Evolutionary conservation across 1,139 yeast species (phyloP), one percentile per base, ranked within the genome.

Genomic region (Taiozyma sp.): DNA sequence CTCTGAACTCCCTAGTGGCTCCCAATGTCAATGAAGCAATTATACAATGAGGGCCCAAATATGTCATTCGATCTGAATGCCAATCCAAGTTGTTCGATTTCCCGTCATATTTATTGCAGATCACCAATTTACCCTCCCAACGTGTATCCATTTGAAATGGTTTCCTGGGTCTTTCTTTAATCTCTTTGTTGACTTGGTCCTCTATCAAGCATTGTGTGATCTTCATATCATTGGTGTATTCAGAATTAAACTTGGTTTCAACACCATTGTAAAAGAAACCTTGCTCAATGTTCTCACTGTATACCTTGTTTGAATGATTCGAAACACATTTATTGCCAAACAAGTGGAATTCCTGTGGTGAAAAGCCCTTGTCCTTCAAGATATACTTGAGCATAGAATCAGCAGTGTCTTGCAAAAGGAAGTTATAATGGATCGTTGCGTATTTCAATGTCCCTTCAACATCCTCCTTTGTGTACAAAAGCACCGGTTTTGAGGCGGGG

Each of bases 1-100:
- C 61, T 43, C 89, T 65, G 59, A 87, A 87, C 54, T 81, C 84
- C 40, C 95, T 69, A 0, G 87, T 79, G 6, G 83, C 76, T 0
- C 95, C 95, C 12, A 87, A 63, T 4, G 88, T 81, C 2, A 85
- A 51, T 2, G 91, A 81, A 0, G 83, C 88, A 47, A 87, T 81
- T 43, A 73, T 74, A 16, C 86, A 80, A 52, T 82, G 79, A 0
- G 93, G 92, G 0, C 95, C 95, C 38, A 85, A 73, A 51, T 81
- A 75, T 1, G 88, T 81, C 53, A 87, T 65, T 54, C 87, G 77
- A 64, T 87, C 95, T 3, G 90, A 81, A 63, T 87, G 95, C 79
- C 83, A 85, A 48, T 84, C 90, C 36, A 87, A 74, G 52, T 80
- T 72, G 54, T 78, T 77, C 12, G 72, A 67, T 13, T 76, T 71